phyloP scores from a whole-genome alignment of 2,329 filamentous ascomycete genomes.

The Aureobasidium lini region DNA sequence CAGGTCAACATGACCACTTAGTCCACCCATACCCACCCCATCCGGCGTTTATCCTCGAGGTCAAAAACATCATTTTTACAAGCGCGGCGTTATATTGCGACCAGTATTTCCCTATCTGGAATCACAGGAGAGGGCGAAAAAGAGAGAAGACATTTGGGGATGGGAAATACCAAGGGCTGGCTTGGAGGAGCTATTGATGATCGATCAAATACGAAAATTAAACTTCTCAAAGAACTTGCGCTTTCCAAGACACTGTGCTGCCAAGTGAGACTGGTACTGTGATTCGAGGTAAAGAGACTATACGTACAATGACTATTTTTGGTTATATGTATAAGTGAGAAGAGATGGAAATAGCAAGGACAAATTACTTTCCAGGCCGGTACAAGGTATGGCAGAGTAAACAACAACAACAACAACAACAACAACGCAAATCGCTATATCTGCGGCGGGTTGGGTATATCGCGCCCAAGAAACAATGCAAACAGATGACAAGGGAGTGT shows the following conservation, averaged over 20 bases:
- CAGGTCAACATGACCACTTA: neutral
- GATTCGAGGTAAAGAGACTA: neutral
- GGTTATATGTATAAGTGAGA: neutral
- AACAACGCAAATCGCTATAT: neutral
- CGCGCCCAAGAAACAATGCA: conserved; percentile 11
- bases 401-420: neutral
- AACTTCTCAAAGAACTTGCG: neutral
- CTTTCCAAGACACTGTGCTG: neutral
- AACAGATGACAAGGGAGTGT: neutral
- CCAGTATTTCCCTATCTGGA: neutral
- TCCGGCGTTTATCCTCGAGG: neutral
- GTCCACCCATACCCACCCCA: neutral
- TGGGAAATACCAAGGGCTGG: no score
- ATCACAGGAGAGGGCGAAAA: neutral
- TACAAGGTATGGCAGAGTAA: neutral
- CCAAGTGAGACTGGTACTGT: neutral
- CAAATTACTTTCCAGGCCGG: neutral
- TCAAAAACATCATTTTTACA: neutral
- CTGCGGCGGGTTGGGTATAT: conserved; percentile 15
- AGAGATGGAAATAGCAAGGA: neutral
- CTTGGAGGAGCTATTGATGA: neutral
- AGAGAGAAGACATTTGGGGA: neutral
- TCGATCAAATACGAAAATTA: neutral
- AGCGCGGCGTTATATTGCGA: conserved; percentile 7
- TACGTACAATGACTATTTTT: neutral